A percentile compares a stretch with the other conserved stretches of the same genome.
These are phyloP conservation scores for Dentipellis fragilis DNA, from an alignment of 768 basidiomycete genomes.

Conservation along the genomic window DNA sequence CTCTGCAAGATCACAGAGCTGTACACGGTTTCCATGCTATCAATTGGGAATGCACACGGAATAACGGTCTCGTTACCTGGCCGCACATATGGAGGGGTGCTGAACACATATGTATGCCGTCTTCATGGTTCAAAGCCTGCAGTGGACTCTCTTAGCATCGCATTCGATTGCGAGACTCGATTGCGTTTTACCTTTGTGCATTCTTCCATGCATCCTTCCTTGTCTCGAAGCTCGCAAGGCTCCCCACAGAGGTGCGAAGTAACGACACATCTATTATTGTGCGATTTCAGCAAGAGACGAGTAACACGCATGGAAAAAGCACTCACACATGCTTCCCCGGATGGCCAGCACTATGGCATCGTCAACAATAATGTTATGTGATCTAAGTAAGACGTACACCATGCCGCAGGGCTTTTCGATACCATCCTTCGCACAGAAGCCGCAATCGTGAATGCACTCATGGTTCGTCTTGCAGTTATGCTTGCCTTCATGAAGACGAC, in stretches of 20 bases:
- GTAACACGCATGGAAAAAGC: neutral
- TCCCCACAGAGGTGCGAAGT: conserved; percentile 45
- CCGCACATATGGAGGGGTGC: conserved; percentile 49
- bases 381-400: conserved; percentile 26
- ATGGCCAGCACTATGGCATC: conserved; percentile 40
- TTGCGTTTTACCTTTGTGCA: conserved; percentile 39
- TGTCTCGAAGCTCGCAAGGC: conserved; percentile 34
- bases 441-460: conserved; percentile 32
- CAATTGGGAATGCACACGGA: neutral
- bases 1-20: conserved; percentile 9
- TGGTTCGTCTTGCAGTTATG: conserved; percentile 47
- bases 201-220: conserved; percentile 38
- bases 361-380: neutral
- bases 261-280: conserved; percentile 34
- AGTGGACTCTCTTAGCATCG: neutral
- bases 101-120: conserved; percentile 42
- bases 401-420: conserved; percentile 31
- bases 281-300: neutral
- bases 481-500: conserved; percentile 31
- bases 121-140: conserved; percentile 39
- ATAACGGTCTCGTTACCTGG: conserved; percentile 23
- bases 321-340: conserved; percentile 43
- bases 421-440: conserved; percentile 27
- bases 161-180: neutral
- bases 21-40: neutral